Evolutionary conservation across 768 basidiomycete species (phyloP), one percentile per base, ranked within the genome.

Genomic region (Tephrocybe rancida): DNA sequence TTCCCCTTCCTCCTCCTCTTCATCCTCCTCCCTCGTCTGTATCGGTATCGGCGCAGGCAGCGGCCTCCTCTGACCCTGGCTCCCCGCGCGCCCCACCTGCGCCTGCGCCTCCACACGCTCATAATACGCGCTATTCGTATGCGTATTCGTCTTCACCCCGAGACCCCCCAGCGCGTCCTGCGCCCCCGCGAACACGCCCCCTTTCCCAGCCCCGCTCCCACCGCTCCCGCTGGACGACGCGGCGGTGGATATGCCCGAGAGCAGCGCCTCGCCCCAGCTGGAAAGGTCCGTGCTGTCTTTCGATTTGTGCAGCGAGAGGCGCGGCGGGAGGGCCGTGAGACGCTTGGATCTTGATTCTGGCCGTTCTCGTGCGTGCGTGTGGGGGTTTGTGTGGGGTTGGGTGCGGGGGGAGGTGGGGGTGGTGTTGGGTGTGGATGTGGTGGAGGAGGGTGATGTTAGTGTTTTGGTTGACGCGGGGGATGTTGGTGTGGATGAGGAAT

Each of bases 251-350:
- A 84, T 76, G 2, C 77, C 81, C n/a, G 72, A 79, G 27, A 86
- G 72, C 30, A 86, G 59, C 5, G 80, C 73, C 59, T 80, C 75
- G 9, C 80, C 74, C 85, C 85, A 86, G 24, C 73, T 73, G 9
- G 75, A 72, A 24, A 85, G 69, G 56, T 78, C 83, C 11, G 68
- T 62, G 50, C 66, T 67, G 41, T 70, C 70, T 34, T 80, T 77
- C 30, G 73, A 72, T 42, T 68, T 67, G 53, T 83, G 81, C 25
- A 85, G 69, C 4, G 83, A 85, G 26, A 86, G 61, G 13, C 85
- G 77, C 10, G 85, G 85, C 0, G 85, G 80, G 19, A 70, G 62
- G 1, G 67, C 67, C 2, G 66, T 65, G 3, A 67, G 64, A 30
- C 66, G 61, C 50, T 70, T 69, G 43, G n/a, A n/a, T n/a, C n/a